A percentile compares a stretch with the other conserved stretches of the same genome.
Evolutionary conservation across 257 asterid species (phyloP).

Genomic region (Gentiana dahurica): DNA sequence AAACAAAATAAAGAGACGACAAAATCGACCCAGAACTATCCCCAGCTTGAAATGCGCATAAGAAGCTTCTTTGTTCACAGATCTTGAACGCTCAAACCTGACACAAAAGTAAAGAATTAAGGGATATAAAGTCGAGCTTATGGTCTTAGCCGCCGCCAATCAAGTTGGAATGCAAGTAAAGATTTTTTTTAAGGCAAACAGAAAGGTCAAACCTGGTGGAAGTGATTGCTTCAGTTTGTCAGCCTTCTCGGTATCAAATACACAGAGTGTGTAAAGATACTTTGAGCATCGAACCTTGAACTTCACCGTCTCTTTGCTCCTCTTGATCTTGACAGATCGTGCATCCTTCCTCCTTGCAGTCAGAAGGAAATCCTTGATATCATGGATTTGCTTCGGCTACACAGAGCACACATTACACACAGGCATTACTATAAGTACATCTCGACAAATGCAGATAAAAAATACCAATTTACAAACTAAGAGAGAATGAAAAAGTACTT

Average conservation of each 20-base stretch:
- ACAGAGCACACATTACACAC: background rate
- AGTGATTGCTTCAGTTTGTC: slow-evolving; percentile 25
- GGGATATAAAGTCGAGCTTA: background rate
- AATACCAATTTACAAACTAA: background rate
- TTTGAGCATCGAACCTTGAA: slow-evolving; percentile 23
- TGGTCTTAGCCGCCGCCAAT: background rate
- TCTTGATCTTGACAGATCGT: slow-evolving; percentile 16
- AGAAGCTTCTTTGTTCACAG: background rate
- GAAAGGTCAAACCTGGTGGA: slow-evolving; percentile 16
- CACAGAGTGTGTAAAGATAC: slow-evolving; percentile 20
- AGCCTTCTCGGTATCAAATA: slow-evolving; percentile 19
- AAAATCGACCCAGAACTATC: no score
- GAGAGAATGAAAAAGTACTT: background rate
- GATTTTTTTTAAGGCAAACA: background rate
- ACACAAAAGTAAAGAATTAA: background rate
- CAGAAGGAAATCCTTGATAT: slow-evolving; percentile 21
- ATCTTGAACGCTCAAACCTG: slow-evolving; percentile 8
- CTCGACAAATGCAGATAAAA: no score
- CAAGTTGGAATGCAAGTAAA: background rate
- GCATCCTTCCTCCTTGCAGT: slow-evolving; percentile 21
- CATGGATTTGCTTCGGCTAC: slow-evolving; percentile 19
- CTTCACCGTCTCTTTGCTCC: slow-evolving; percentile 16
- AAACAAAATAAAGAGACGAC: no score
- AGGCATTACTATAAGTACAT: no score
- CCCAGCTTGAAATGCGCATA: no score